Evolutionary conservation across 306 rosid genomes (phyloP).

Genomic region (Oxytropis ochrocephala): DNA sequence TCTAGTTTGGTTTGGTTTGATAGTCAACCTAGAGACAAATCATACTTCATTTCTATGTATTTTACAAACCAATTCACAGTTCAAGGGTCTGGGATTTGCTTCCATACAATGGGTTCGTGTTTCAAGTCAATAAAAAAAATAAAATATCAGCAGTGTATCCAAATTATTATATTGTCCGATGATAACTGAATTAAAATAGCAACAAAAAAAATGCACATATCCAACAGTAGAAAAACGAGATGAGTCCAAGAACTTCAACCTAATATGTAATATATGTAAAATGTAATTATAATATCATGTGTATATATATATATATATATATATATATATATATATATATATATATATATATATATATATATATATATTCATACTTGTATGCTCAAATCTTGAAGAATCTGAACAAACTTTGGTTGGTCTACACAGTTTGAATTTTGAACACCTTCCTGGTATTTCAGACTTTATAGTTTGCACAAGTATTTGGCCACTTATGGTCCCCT

Average conservation of each 20-base stretch:
- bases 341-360: too few relatives aligned
- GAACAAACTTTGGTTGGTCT: not conserved
- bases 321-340: too few relatives aligned
- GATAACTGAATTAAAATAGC: not conserved
- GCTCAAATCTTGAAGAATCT: not conserved
- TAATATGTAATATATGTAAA: not conserved
- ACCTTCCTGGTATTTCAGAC: not conserved
- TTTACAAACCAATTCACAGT: not conserved
- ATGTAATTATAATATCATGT: not conserved
- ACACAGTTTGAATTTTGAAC: not conserved
- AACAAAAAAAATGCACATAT: not conserved
- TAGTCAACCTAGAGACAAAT: not conserved
- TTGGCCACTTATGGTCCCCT: constrained; percentile 5
- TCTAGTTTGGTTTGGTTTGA: constrained; percentile 18
- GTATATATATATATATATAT: too few relatives aligned
- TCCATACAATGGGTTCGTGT: not conserved
- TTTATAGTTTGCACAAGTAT: not conserved
- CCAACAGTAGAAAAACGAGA: not conserved
- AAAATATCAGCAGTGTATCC: not conserved
- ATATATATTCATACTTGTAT: not conserved
- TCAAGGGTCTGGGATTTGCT: not conserved
- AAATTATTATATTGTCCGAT: not conserved
- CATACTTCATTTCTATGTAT: not conserved
- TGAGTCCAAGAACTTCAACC: not conserved
- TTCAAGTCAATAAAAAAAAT: not conserved